phyloP scores from a whole-genome alignment of 495 filamentous ascomycete genomes.

The Halenospora varia region DNA sequence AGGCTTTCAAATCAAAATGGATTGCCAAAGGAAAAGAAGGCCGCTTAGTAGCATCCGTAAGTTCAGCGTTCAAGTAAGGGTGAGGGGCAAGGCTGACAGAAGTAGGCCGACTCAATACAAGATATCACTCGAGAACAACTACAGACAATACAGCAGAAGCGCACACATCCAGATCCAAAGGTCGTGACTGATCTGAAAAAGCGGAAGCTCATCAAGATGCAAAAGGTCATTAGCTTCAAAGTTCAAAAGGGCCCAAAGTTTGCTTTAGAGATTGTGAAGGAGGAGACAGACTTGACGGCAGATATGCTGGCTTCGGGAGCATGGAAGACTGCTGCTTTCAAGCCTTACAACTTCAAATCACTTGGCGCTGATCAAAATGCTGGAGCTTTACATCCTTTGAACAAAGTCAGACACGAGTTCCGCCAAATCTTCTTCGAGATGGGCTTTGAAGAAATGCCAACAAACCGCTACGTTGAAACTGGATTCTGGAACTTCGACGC shows the following conservation, averaged over 20 bases:
- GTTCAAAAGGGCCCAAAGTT: slow-evolving; percentile 85
- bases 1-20: slow-evolving; percentile 95
- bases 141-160: slow-evolving; percentile 60
- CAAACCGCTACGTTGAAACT: slow-evolving; percentile 81
- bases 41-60: slow-evolving; percentile 38
- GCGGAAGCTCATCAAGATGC: slow-evolving; percentile 75
- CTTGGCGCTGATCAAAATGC: slow-evolving; percentile 72
- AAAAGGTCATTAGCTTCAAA: slow-evolving; percentile 82
- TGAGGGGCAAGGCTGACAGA: slow-evolving; percentile 15
- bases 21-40: slow-evolving; percentile 81
- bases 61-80: slow-evolving; percentile 23
- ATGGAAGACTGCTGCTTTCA: slow-evolving; percentile 85
- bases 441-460: slow-evolving; percentile 84
- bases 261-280: slow-evolving; percentile 77
- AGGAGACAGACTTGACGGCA: slow-evolving; percentile 91
- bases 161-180: slow-evolving; percentile 66
- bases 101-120: slow-evolving; percentile 61
- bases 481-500: slow-evolving; percentile 99
- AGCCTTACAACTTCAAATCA: slow-evolving; percentile 96
- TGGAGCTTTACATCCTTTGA: slow-evolving; percentile 91
- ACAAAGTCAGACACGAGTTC: slow-evolving; percentile 92
- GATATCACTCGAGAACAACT: slow-evolving; percentile 76
- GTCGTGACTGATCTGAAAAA: slow-evolving; percentile 77
- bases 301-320: slow-evolving; percentile 80
- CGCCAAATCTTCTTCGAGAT: slow-evolving; percentile 96